Percentiles rank a stretch among this genome's conserved stretches.
Conservation (phyloP, 495 filamentous ascomycete genomes). For the Aspergillus conjunctus region DNA sequence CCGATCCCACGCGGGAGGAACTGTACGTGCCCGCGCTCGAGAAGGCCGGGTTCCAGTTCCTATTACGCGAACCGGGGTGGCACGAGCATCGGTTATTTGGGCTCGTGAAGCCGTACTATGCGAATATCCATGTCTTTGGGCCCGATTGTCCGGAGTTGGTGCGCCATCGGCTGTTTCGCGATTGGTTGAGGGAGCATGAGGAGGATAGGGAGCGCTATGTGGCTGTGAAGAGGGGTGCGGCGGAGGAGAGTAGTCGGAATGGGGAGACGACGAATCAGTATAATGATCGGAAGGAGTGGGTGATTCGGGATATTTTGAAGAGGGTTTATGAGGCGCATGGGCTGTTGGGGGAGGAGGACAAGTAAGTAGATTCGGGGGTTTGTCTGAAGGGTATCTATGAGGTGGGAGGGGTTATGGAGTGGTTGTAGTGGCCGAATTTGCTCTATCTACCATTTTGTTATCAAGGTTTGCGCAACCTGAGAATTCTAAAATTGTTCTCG, state of each 20-base stretch:
- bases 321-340: constrained; percentile 29
- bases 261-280: constrained; percentile 44
- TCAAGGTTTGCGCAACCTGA: too few relatives aligned
- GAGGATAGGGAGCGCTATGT: constrained; percentile 45
- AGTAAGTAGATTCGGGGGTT: too few relatives aligned
- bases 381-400: too few relatives aligned
- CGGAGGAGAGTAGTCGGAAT: constrained; percentile 25
- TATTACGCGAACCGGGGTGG: constrained; percentile 49
- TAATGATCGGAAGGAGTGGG: constrained; percentile 41
- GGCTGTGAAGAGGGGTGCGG: constrained; percentile 40
- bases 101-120: constrained; percentile 25
- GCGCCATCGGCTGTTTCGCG: constrained; percentile 49
- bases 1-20: constrained; percentile 38
- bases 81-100: constrained; percentile 51
- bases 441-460: too few relatives aligned
- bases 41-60: constrained; percentile 44
- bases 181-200: constrained; percentile 43
- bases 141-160: constrained; percentile 43
- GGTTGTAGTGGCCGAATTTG: too few relatives aligned
- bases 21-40: constrained; percentile 48
- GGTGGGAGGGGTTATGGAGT: too few relatives aligned
- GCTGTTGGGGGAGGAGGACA: neutral
- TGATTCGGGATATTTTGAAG: constrained; percentile 42
- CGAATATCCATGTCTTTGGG: constrained; percentile 54
- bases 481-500: too few relatives aligned